phyloP scores from a whole-genome alignment of 192 early-diverging fungal species.

The Mortierella claussenii region DNA sequence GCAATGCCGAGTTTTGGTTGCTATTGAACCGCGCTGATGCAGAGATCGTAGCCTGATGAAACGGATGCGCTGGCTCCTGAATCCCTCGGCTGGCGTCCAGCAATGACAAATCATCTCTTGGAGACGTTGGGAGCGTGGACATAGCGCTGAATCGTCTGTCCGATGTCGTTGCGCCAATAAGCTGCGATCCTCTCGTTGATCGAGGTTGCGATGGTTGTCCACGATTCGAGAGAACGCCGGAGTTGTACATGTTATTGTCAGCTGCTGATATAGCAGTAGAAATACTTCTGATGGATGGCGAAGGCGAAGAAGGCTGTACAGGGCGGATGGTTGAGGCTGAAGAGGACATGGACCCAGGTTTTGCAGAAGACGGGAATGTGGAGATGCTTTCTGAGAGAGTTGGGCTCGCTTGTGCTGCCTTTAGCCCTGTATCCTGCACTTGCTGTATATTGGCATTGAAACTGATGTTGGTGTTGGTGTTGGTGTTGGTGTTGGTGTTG shows the following conservation, averaged over 20 bases:
- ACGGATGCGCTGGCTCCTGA: conserved; percentile 37
- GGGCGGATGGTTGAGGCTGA: conserved; percentile 51
- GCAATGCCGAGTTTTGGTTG: neutral
- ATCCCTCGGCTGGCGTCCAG: conserved; percentile 7
- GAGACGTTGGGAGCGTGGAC: conserved; percentile 25
- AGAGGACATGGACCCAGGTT: conserved; percentile 47
- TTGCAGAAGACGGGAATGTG: conserved; percentile 18
- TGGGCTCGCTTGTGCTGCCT: conserved; percentile 25
- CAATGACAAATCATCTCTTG: conserved; percentile 11
- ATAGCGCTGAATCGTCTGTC: conserved; percentile 4
- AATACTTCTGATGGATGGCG: conserved; percentile 17
- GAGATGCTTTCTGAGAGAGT: conserved; percentile 39
- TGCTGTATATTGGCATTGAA: conserved; percentile 10
- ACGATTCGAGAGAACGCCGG: conserved; percentile 23
- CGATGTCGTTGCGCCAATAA: conserved; percentile 6
- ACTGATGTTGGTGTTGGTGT: conserved; percentile 1
- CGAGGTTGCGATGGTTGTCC: conserved; percentile 26
- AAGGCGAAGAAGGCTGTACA: conserved; percentile 35
- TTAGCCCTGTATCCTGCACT: neutral
- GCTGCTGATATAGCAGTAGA: neutral
- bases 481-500: no score
- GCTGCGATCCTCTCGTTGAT: conserved; percentile 37
- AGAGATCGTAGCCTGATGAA: conserved; percentile 34
- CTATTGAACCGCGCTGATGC: conserved; percentile 9
- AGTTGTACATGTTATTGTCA: conserved; percentile 20